Evolutionary conservation across 106 monocot genomes (phyloP).

Genomic region (Narthecium ossifragum): DNA sequence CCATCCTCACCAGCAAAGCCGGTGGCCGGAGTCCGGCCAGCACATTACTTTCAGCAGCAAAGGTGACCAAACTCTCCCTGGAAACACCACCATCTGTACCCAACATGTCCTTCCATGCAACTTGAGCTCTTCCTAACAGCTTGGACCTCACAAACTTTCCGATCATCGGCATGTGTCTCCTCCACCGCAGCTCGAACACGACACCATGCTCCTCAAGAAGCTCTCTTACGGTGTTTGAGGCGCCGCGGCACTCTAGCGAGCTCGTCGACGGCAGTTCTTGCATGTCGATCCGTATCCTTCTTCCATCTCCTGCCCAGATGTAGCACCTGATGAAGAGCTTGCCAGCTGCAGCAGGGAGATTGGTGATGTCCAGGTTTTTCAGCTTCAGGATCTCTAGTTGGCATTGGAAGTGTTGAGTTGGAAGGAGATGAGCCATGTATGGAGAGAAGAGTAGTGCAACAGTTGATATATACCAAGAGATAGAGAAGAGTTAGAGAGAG

Average conservation of each 20-base stretch:
- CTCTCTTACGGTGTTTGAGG: neutral
- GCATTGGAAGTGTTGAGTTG: neutral
- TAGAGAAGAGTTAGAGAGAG: too few species aligned
- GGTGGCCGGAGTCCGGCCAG: neutral
- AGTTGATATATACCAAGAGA: too few species aligned
- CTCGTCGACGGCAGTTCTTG: neutral
- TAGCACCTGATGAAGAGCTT: conserved; percentile 12
- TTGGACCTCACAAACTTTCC: conserved; percentile 6
- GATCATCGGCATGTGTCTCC: neutral
- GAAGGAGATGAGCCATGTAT: neutral
- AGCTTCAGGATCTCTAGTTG: neutral
- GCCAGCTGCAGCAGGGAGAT: neutral
- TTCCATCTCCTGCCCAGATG: neutral
- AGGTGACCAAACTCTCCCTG: conserved; percentile 5
- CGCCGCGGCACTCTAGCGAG: neutral
- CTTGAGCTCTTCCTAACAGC: conserved; percentile 9
- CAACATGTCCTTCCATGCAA: conserved; percentile 18
- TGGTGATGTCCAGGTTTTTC: neutral
- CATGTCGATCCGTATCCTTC: conserved; percentile 7
- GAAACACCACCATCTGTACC: neutral
- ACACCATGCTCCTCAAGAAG: neutral
- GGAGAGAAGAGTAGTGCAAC: neutral
- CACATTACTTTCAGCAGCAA: neutral
- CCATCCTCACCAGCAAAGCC: neutral
- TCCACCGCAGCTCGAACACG: conserved; percentile 9